These are phyloP conservation scores for Colletotrichum shisoi DNA, from an alignment of 2,329 filamentous ascomycete species.

Conservation along the genomic window DNA sequence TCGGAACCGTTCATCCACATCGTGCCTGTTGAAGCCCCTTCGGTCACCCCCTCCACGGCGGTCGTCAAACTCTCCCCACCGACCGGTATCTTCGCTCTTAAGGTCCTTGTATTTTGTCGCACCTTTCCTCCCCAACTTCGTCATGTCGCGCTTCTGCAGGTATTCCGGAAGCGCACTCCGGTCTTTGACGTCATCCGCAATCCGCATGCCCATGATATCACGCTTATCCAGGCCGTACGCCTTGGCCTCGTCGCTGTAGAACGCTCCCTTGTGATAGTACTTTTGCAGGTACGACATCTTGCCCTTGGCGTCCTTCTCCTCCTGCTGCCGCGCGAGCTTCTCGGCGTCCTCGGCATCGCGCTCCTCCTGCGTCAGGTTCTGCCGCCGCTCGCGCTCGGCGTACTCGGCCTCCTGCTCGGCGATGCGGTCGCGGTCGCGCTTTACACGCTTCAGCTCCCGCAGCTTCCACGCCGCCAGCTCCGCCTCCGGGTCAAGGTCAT, in stretches of 20 bases:
- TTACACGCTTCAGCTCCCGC: slow-evolving; percentile 86
- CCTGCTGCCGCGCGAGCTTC: slow-evolving; percentile 78
- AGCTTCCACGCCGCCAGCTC: slow-evolving; percentile 94
- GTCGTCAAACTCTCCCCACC: slow-evolving; percentile 75
- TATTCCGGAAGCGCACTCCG: slow-evolving; percentile 87
- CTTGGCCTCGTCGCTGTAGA: slow-evolving; percentile 84
- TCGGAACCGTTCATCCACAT: slow-evolving; percentile 71
- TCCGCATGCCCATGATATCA: slow-evolving; percentile 84
- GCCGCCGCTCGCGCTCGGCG: slow-evolving; percentile 86
- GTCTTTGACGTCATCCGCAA: slow-evolving; percentile 83
- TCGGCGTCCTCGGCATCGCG: slow-evolving; percentile 83
- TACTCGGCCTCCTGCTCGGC: slow-evolving; percentile 83
- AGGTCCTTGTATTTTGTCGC: slow-evolving; percentile 90
- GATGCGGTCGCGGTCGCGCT: slow-evolving; percentile 84
- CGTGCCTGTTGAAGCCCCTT: slow-evolving; percentile 50
- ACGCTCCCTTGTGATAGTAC: slow-evolving; percentile 96
- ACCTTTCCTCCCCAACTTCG: slow-evolving; percentile 90
- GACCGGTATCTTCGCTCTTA: slow-evolving; percentile 86
- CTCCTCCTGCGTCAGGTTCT: slow-evolving; percentile 86
- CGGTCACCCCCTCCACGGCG: slow-evolving; percentile 49
- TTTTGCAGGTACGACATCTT: slow-evolving; percentile 92
- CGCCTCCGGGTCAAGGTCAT: slow-evolving; percentile 84
- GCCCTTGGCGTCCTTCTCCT: slow-evolving; percentile 78
- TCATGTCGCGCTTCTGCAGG: slow-evolving; percentile 92
- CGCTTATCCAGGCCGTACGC: slow-evolving; percentile 78